phyloP scores from a whole-genome alignment of 2,329 filamentous ascomycete genomes.

The Phyllosticta citrichinensis region DNA sequence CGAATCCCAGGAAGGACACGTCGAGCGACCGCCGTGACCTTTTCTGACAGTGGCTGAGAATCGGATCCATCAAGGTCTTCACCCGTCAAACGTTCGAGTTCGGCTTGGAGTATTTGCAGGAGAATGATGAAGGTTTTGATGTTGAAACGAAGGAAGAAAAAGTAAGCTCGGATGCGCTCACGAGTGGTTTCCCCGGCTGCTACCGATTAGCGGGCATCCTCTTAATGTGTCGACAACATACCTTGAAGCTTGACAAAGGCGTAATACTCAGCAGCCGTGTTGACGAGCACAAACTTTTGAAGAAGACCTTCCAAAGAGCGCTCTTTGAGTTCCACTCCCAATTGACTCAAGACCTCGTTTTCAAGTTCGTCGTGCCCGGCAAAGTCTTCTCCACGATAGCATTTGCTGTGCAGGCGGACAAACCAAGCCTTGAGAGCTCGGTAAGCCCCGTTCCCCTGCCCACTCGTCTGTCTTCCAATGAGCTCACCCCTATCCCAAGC shows the following conservation, averaged over 20 bases:
- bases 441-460: conserved; percentile 43
- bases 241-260: conserved; percentile 52
- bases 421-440: conserved; percentile 71
- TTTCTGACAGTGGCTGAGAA: conserved; percentile 33
- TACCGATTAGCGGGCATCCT: not conserved
- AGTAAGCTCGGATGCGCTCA: conserved; percentile 23
- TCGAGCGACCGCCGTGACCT: conserved; percentile 48
- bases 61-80: conserved; percentile 28
- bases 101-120: conserved; percentile 58
- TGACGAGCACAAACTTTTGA: conserved; percentile 73
- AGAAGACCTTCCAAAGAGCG: conserved; percentile 54
- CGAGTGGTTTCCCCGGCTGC: conserved; percentile 8
- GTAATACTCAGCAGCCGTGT: conserved; percentile 73
- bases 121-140: conserved; percentile 65
- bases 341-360: conserved; percentile 69
- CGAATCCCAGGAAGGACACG: conserved; percentile 54
- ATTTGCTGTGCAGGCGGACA: conserved; percentile 73
- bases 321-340: conserved; percentile 63
- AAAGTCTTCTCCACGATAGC: conserved; percentile 68
- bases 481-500: conserved; percentile 48
- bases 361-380: conserved; percentile 71
- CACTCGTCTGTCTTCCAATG: conserved; percentile 26
- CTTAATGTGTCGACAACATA: conserved; percentile 23
- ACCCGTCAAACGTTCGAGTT: conserved; percentile 50
- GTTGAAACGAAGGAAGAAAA: conserved; percentile 67